Evolutionary conservation across 1,284 basidiomycete species (phyloP).

Genomic region (Microbotryum silenes-acaulis): DNA sequence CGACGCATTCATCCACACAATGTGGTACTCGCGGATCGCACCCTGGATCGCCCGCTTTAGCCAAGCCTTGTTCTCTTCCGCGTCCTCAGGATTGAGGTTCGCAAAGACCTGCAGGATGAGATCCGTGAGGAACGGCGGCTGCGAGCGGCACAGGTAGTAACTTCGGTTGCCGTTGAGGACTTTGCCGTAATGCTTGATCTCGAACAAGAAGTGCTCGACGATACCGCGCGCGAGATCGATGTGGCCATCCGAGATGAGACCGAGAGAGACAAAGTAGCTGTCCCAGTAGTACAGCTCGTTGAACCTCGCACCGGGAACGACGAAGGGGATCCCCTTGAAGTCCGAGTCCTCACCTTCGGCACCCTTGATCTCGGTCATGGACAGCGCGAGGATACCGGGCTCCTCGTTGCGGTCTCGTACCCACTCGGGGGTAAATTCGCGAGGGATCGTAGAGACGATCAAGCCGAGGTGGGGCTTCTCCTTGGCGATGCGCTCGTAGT

Average conservation of each 20-base stretch:
- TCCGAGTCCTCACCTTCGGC: slow-evolving; percentile 59
- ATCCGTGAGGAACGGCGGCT: slow-evolving; percentile 97
- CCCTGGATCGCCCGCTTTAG: slow-evolving; percentile 89
- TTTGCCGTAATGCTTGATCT: slow-evolving; percentile 57
- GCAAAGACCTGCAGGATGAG: slow-evolving; percentile 97
- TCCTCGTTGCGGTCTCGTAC: slow-evolving; percentile 89
- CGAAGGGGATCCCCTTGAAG: slow-evolving; percentile 87
- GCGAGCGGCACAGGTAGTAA: slow-evolving; percentile 89
- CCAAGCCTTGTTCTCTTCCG: slow-evolving; percentile 78
- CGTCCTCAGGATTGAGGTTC: slow-evolving; percentile 77
- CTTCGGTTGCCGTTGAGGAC: slow-evolving; percentile 43
- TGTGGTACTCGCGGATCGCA: slow-evolving; percentile 98
- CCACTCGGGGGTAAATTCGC: slow-evolving; percentile 71
- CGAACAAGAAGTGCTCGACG: slow-evolving; percentile 98
- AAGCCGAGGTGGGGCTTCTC: slow-evolving; percentile 64
- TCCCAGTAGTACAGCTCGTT: slow-evolving; percentile 90
- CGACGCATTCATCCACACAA: slow-evolving; percentile 78
- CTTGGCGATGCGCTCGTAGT: slow-evolving; percentile 57
- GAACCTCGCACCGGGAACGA: slow-evolving; percentile 94
- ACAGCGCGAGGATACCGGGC: slow-evolving; percentile 87
- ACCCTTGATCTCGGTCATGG: slow-evolving; percentile 80
- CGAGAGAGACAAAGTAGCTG: slow-evolving; percentile 88
- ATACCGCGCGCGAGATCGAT: slow-evolving; percentile 90
- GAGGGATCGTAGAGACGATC: slow-evolving; percentile 80
- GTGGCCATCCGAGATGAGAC: slow-evolving; percentile 87